These are phyloP conservation scores for Neurospora sp. DNA, from an alignment of 495 filamentous ascomycete genomes.

Conservation along the genomic window DNA sequence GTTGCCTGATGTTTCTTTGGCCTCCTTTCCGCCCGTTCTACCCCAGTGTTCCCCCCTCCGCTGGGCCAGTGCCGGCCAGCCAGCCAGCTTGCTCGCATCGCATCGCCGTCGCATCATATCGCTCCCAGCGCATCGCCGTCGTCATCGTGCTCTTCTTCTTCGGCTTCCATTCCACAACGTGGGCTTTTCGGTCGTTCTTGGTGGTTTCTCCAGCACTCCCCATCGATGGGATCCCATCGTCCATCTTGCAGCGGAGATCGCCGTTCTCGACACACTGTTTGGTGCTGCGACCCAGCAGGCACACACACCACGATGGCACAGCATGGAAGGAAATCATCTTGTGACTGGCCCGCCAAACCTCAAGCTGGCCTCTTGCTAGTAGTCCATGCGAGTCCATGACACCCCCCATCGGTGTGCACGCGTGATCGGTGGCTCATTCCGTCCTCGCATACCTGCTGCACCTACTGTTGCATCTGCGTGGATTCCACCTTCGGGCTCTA, in stretches of 20 bases:
- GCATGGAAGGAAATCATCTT: conserved; percentile 12
- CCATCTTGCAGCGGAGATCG: conserved; percentile 1
- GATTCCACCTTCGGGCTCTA: not conserved
- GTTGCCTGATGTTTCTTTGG: not conserved
- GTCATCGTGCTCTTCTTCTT: conserved; percentile 2
- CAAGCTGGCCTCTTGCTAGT: conserved; percentile 5
- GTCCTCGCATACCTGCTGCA: conserved; percentile 2
- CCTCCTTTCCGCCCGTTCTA: not conserved
- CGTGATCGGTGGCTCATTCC: conserved; percentile 7
- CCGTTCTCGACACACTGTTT: conserved; percentile 2
- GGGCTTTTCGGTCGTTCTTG: conserved; percentile 1
- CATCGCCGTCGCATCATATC: conserved; percentile 1
- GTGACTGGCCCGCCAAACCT: conserved; percentile 11
- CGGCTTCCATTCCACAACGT: not conserved
- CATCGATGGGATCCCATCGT: not conserved
- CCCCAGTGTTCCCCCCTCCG: not conserved
- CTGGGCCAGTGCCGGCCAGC: not conserved
- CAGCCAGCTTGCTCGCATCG: not conserved
- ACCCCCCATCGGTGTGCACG: not conserved
- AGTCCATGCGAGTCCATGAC: not conserved
- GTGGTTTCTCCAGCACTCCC: conserved; percentile 4
- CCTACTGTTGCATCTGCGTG: conserved; percentile 1
- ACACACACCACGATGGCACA: not conserved
- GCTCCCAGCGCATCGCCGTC: conserved; percentile 3
- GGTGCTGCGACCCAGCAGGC: conserved; percentile 2